These are phyloP conservation scores for Heterobasidion parviporum DNA, from an alignment of 1,284 basidiomycete species.

Conservation along the genomic window DNA sequence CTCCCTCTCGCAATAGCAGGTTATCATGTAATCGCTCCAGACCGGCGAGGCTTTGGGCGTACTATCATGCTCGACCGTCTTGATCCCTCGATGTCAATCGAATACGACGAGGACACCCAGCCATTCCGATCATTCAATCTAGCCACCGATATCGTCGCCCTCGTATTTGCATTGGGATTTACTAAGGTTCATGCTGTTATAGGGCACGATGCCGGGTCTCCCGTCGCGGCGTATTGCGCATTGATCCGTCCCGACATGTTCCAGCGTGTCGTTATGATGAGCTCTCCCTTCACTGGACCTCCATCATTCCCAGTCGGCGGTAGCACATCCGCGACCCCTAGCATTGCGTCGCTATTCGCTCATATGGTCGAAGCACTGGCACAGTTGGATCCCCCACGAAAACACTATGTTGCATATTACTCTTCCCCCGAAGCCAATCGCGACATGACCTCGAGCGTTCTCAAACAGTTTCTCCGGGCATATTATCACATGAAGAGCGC, in stretches of 20 bases:
- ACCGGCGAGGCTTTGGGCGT: constrained; percentile 24
- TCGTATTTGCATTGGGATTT: constrained; percentile 45
- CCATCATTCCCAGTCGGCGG: constrained; percentile 22
- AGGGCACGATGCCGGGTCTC: constrained; percentile 55
- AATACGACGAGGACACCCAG: constrained; percentile 39
- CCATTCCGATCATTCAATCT: constrained; percentile 44
- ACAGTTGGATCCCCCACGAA: constrained; percentile 39
- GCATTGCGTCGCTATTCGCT: constrained; percentile 7
- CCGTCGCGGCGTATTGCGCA: constrained; percentile 41
- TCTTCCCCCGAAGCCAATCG: constrained; percentile 36
- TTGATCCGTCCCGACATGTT: constrained; percentile 51
- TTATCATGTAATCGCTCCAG: constrained; percentile 27
- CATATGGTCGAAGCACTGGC: constrained; percentile 24
- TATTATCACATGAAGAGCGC: constrained; percentile 58
- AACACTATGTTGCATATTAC: constrained; percentile 50
- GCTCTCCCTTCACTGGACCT: constrained; percentile 42
- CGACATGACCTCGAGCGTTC: constrained; percentile 36
- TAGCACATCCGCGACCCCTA: not conserved
- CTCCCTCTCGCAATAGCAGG: constrained; percentile 35
- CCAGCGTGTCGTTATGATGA: constrained; percentile 48
- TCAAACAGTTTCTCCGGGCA: constrained; percentile 42
- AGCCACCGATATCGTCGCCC: constrained; percentile 40
- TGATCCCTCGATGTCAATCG: constrained; percentile 15
- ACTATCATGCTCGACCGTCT: constrained; percentile 15
- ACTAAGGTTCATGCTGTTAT: constrained; percentile 36